Evolutionary conservation across 257 asterid species (phyloP), one percentile per base, ranked within the genome.

Genomic region (Handroanthus guayacan): DNA sequence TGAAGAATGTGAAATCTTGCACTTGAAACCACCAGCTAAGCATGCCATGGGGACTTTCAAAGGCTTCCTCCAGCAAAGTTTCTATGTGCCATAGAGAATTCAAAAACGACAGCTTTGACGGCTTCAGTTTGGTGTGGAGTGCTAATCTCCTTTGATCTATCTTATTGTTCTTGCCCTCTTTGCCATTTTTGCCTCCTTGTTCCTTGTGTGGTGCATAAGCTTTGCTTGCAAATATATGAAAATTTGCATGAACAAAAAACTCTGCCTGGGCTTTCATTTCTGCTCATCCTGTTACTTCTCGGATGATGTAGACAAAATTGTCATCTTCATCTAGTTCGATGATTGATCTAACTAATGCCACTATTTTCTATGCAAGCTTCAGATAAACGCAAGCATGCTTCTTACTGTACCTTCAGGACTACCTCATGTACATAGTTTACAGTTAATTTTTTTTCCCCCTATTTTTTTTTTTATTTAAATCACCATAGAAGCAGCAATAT

Each of bases 11-110:
- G 89, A 63, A 73, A 89, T 71, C 80, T 82, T 91, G 75, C 90
- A 84, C 76, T 84, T 82, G 75, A 84, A 85, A 94, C 31, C 97
- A 89, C 82, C 94, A 91, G 31, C 92, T 96, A 36, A 87, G 68
- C 73, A 85, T 48, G 63, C 94, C 88, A 7, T 89, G 88, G 20
- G 1, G 64, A 4, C 51, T 3, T 48, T 68, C 56, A 25, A 25
- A 13, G 73, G 52, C 31, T n/a, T 47, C n/a, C 41, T 36, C 57
- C 44, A 47, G 31, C 31, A 25, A 13, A 67, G 72, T 20, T 69
- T 71, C 65, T 74, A 12, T 39, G 55, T 57, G 75, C 62, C 74
- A 64, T 79, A 58, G 73, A 25, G 18, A 25, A 25, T 25, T 25
- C 0, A 25, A 25, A 25, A 25, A 25, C 31, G 31, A 25, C 31